These are phyloP conservation scores for Macrotyloma uniflorum DNA, from an alignment of 306 rosid species.

Conservation along the genomic window DNA sequence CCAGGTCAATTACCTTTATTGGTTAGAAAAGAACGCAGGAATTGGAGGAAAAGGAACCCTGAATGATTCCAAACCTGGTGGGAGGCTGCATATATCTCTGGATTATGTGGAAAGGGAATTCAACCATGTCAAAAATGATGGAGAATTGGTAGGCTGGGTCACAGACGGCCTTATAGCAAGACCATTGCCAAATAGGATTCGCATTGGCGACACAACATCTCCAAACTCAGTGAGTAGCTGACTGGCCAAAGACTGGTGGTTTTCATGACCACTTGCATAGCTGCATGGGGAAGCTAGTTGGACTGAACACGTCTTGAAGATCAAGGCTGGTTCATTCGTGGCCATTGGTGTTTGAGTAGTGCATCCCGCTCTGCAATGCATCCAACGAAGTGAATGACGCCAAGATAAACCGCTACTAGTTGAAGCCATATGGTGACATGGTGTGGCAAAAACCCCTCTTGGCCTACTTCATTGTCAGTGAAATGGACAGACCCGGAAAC, in stretches of 20 bases:
- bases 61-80: slow-evolving; percentile 75
- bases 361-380: slow-evolving; percentile 20
- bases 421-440: slow-evolving; percentile 24
- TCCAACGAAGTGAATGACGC: slow-evolving; percentile 26
- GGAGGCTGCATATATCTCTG: slow-evolving; percentile 74
- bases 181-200: slow-evolving; percentile 75
- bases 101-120: slow-evolving; percentile 84
- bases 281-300: slow-evolving; percentile 25
- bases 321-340: slow-evolving; percentile 15
- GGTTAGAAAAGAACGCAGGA: slow-evolving; percentile 91
- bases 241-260: slow-evolving; percentile 27
- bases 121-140: slow-evolving; percentile 68
- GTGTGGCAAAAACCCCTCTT: slow-evolving; percentile 23
- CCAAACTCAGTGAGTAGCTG: slow-evolving; percentile 37
- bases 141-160: slow-evolving; percentile 74
- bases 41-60: slow-evolving; percentile 59
- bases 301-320: slow-evolving; percentile 11
- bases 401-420: slow-evolving; percentile 1
- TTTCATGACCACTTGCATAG: slow-evolving; percentile 32
- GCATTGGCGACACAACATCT: slow-evolving; percentile 32
- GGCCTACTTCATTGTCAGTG: background rate
- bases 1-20: slow-evolving; percentile 79
- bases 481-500: background rate
- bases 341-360: slow-evolving; percentile 20
- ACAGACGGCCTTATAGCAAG: slow-evolving; percentile 88